Evolutionary conservation across 2,329 filamentous ascomycete species (phyloP).

Genomic region (Neofusicoccum ribis): DNA sequence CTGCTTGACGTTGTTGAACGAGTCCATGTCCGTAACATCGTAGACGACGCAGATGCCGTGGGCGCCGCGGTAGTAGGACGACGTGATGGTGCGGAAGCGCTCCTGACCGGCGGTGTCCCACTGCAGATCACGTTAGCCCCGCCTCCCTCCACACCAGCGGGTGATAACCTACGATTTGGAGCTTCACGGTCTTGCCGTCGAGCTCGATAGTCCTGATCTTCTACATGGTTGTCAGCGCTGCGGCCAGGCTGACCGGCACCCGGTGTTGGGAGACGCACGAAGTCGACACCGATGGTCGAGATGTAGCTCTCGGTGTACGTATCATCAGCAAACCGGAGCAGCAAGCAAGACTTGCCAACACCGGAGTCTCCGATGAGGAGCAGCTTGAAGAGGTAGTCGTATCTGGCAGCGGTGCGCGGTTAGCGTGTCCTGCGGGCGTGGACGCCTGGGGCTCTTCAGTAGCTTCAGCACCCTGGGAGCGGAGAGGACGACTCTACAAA

Average conservation of each 20-base stretch:
- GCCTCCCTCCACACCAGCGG: slow-evolving; percentile 19
- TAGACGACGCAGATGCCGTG: slow-evolving; percentile 99
- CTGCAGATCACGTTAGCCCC: slow-evolving; percentile 50
- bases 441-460: slow-evolving; percentile 3
- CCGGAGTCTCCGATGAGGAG: slow-evolving; percentile 99
- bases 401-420: slow-evolving; percentile 60
- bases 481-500: slow-evolving; percentile 10
- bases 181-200: slow-evolving; percentile 98
- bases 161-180: slow-evolving; percentile 80
- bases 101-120: slow-evolving; percentile 99
- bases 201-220: slow-evolving; percentile 99
- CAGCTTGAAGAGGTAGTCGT: slow-evolving; percentile 99
- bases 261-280: slow-evolving; percentile 62
- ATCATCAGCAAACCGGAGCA: slow-evolving; percentile 96
- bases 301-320: slow-evolving; percentile 99
- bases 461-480: not conserved
- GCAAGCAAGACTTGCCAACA: slow-evolving; percentile 99
- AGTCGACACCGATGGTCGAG: slow-evolving; percentile 98
- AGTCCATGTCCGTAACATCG: slow-evolving; percentile 99
- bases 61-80: slow-evolving; percentile 97
- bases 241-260: slow-evolving; percentile 19
- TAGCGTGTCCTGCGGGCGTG: slow-evolving; percentile 6
- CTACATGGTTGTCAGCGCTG: slow-evolving; percentile 52
- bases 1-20: slow-evolving; percentile 99
- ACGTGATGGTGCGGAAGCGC: slow-evolving; percentile 99